phyloP scores from a whole-genome alignment of 306 rosid genomes.

The Argentina anserina region DNA sequence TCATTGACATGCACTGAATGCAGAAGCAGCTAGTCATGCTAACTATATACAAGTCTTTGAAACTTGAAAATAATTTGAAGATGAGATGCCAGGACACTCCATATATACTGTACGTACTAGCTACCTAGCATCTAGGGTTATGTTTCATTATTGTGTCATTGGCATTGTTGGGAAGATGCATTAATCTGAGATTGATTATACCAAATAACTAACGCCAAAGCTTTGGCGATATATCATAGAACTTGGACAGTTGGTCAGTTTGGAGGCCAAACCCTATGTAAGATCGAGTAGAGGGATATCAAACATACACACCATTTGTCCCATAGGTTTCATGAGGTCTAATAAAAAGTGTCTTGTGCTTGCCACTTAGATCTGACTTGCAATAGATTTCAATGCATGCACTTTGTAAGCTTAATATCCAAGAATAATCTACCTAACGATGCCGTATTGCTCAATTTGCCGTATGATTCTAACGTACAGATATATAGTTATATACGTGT shows the following conservation, averaged over 20 bases:
- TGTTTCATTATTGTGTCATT: neutral
- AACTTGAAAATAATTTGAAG: neutral
- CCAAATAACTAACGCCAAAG: neutral
- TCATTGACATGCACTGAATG: no score
- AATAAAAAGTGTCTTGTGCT: neutral
- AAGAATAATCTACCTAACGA: neutral
- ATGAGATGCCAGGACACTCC: no score
- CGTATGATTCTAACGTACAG: neutral
- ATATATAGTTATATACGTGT: neutral
- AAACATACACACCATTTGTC: neutral
- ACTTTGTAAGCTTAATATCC: neutral
- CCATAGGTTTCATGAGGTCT: neutral
- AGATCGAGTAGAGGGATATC: neutral
- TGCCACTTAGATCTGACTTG: neutral
- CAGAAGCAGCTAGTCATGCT: no score
- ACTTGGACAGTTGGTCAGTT: neutral
- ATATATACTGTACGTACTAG: no score
- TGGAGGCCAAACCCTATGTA: neutral
- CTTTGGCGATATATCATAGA: neutral
- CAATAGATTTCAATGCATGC: neutral
- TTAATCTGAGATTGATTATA: neutral
- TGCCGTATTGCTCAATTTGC: no score
- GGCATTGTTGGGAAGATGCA: neutral
- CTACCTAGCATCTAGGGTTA: neutral
- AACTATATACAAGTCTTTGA: no score